These are phyloP conservation scores for Hanseniaspora pseudoguilliermondii DNA, from an alignment of 805 yeast species.

Conservation along the genomic window DNA sequence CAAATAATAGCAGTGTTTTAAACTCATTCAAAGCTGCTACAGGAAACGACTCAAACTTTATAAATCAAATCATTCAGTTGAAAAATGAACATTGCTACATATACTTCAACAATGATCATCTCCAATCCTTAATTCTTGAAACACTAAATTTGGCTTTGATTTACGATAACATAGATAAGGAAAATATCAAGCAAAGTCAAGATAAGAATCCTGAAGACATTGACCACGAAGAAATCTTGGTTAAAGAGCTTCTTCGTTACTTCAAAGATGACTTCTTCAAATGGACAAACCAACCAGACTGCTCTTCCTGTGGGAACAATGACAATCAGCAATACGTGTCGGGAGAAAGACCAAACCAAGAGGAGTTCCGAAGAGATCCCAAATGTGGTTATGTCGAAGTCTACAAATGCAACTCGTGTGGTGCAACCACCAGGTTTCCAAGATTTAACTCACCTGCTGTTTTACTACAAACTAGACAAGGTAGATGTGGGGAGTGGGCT, in stretches of 20 bases:
- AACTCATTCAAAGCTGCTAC: not conserved
- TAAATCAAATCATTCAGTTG: not conserved
- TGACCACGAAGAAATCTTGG: slow-evolving; percentile 36
- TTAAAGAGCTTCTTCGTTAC: slow-evolving; percentile 48
- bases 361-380: slow-evolving; percentile 34
- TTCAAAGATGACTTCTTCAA: slow-evolving; percentile 67
- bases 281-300: slow-evolving; percentile 68
- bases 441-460: slow-evolving; percentile 58
- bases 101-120: not conserved
- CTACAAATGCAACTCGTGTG: slow-evolving; percentile 48
- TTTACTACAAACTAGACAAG: slow-evolving; percentile 48
- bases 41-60: slow-evolving; percentile 7
- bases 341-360: slow-evolving; percentile 31
- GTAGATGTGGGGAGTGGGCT: slow-evolving; percentile 96
- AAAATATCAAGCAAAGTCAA: slow-evolving; percentile 27
- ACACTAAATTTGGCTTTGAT: slow-evolving; percentile 47
- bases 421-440: slow-evolving; percentile 45
- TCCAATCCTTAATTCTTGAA: slow-evolving; percentile 29
- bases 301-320: slow-evolving; percentile 38
- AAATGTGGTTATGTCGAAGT: slow-evolving; percentile 49
- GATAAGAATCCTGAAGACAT: slow-evolving; percentile 29
- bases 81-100: slow-evolving; percentile 8
- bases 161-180: slow-evolving; percentile 45
- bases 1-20: not conserved
- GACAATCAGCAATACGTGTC: slow-evolving; percentile 31